Evolutionary conservation across 1,284 basidiomycete genomes (phyloP), one percentile per base, ranked within the genome.

Genomic region (Sparassis latifolia): DNA sequence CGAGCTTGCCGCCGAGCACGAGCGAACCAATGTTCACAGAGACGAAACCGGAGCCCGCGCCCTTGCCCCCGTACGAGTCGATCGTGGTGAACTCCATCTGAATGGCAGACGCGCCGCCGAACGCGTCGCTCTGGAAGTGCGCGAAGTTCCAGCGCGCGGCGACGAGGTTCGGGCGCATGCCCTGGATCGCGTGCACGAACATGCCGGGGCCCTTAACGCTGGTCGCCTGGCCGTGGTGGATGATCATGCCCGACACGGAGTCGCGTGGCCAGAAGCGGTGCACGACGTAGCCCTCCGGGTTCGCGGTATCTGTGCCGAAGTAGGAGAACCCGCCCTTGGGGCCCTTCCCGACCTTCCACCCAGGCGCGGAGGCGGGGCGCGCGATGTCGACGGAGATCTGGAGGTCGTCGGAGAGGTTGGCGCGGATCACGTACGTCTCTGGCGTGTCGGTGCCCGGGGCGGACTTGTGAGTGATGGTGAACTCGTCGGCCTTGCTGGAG

Each of bases 1-100:
- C 87, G 55, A 90, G 71, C 70, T 90, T 88, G 43, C 85, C 86
- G 5, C 79, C 86, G 29, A 91, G 74, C 12, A 93, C 89, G 52
- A 96, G 67, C 41, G 83, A 84, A 4, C 97, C 96, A 31, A 99
- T 71, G 67, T 89, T 97, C 55, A 94, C 86, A 45, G 75, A 77
- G 40, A 89, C 89, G 47, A 83, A 83, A 3, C 92, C 93, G 9
- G 88, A 89, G 29, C 86, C 86, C 5, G 79, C 58, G 28, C 90
- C 90, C 49, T 80, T 77, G 55, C 78, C 79, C 4, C 92, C 92
- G 62, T 92, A 81, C 28, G 78, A 71, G 52, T 85, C 79, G 47
- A 79, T 82, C 1, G 96, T 98, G 57, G 85, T 92, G 62, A 98
- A 94, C 69, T 99, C 96, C 96, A 98, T 98, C 75, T 92, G 88